phyloP scores from a whole-genome alignment of 2,329 filamentous ascomycete genomes.

The Macrophomina phaseolina region DNA sequence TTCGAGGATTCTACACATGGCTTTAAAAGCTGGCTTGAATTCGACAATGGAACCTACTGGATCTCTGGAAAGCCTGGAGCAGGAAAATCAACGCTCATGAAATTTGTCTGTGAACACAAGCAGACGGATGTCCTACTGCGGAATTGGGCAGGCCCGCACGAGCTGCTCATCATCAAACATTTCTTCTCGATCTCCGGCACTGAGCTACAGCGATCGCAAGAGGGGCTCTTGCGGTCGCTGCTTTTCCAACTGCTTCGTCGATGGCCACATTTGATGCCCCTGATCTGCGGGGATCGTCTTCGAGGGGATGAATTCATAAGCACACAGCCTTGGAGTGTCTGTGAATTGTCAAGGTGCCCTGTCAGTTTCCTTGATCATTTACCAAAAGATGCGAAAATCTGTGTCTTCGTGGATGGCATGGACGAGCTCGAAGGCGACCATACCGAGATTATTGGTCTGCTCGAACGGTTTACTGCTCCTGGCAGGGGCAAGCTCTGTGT shows the following conservation, averaged over 20 bases:
- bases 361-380: background rate
- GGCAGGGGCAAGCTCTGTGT: constrained; percentile 29
- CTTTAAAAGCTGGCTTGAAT: background rate
- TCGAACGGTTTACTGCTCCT: background rate
- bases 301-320: background rate
- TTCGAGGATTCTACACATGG: constrained; percentile 2
- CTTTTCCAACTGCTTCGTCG: constrained; percentile 41
- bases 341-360: background rate
- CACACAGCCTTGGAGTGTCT: background rate
- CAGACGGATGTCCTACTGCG: constrained; percentile 37
- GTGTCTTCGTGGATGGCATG: constrained; percentile 11
- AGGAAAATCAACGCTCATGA: constrained; percentile 55
- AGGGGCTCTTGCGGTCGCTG: constrained; percentile 47
- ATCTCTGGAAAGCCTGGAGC: constrained; percentile 54
- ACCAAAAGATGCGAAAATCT: background rate
- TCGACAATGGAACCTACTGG: constrained; percentile 30
- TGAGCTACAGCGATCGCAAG: constrained; percentile 47
- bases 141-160: constrained; percentile 41
- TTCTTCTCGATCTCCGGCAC: constrained; percentile 53
- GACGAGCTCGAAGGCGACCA: constrained; percentile 10
- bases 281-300: background rate
- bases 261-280: background rate
- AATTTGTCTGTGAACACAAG: constrained; percentile 25
- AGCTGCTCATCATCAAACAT: constrained; percentile 42
- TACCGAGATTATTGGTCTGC: background rate